phyloP scores from a whole-genome alignment of 768 basidiomycete genomes.

The Pleurotus eryngii region DNA sequence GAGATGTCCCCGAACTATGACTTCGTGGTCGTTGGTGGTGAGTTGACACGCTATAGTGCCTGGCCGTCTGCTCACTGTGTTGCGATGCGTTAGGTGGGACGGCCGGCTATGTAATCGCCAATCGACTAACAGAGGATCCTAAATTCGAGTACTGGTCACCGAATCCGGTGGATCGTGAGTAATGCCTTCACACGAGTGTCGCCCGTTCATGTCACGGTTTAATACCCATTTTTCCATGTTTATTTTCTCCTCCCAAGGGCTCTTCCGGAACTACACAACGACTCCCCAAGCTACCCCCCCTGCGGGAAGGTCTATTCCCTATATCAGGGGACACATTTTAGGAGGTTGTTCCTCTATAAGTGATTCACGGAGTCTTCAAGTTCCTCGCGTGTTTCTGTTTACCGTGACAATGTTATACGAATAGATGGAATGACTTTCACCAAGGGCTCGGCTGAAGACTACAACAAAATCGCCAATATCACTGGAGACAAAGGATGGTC shows the following conservation, averaged over 20 bases:
- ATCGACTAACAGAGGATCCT: constrained; percentile 5
- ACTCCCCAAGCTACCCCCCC: constrained; percentile 13
- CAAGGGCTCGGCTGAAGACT: constrained; percentile 27
- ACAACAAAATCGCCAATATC: constrained; percentile 21
- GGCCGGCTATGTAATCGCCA: constrained; percentile 17
- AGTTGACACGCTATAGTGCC: neutral
- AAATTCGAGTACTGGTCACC: constrained; percentile 19
- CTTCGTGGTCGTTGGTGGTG: constrained; percentile 29
- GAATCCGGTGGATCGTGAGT: constrained; percentile 20
- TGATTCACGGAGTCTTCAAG: neutral
- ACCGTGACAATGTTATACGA: neutral
- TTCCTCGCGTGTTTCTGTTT: neutral
- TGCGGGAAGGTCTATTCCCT: neutral
- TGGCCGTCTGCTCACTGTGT: neutral
- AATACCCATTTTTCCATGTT: neutral
- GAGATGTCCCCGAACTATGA: constrained; percentile 15
- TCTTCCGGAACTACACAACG: constrained; percentile 20
- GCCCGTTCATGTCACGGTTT: neutral
- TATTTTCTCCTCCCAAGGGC: neutral
- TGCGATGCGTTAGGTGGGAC: constrained; percentile 11
- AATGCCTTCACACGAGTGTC: neutral
- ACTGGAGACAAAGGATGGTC: constrained; percentile 30
- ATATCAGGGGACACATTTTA: constrained; percentile 12
- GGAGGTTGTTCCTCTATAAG: constrained; percentile 16
- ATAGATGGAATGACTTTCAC: constrained; percentile 22